Evolutionary conservation across 208 protist genomes (phyloP), one percentile per base, ranked within the genome.

Genomic region (Crithidia fasciculata): DNA sequence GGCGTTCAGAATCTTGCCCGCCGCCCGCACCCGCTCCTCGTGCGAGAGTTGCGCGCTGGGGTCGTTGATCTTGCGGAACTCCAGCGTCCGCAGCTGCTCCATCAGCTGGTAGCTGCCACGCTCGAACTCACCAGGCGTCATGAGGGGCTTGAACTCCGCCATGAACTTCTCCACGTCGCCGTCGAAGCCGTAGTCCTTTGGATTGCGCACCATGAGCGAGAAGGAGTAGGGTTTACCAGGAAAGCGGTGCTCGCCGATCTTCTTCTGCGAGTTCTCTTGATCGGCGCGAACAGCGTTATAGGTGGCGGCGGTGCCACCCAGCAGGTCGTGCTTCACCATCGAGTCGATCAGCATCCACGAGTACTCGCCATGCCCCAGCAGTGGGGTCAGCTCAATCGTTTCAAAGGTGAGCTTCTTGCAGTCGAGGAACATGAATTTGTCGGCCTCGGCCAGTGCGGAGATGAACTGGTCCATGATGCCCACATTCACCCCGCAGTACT

Each of bases 401-500:
- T 84, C 80, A 74, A 82, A 88, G n/a, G 63, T 72, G 39, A 89
- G 79, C 15, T 83, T 75, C 55, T 81, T 74, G 82, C 95, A 98
- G 79, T 98, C 92, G 12, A 94, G 76, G 54, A 91, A 86, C 78
- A 94, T 87, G 72, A 90, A 94, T 70, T 84, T 85, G 79, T 87
- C 81, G 8, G 69, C 64, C 55, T 96, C 85, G 28, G 92, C 71
- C 16, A 97, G 82, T 56, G 76, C 89, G 4, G 90, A 90, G 62
- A 83, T 87, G 69, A 96, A 93, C 85, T 98, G 95, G 69, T 97
- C 95, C 95, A 97, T 97, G 79, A 98, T 97, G 67, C 95, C 95
- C 66, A 96, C 93, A 8, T 95, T 90, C 5, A 94, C 85, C 37
- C 88, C 85, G 47, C 88, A 94, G 76, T 85, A 98, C 45, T 90